Percentiles rank a stretch among this genome's conserved stretches.
Evolutionary conservation across 2,329 filamentous ascomycete genomes (phyloP).

Genomic region (Trichoderma endophyticum): DNA sequence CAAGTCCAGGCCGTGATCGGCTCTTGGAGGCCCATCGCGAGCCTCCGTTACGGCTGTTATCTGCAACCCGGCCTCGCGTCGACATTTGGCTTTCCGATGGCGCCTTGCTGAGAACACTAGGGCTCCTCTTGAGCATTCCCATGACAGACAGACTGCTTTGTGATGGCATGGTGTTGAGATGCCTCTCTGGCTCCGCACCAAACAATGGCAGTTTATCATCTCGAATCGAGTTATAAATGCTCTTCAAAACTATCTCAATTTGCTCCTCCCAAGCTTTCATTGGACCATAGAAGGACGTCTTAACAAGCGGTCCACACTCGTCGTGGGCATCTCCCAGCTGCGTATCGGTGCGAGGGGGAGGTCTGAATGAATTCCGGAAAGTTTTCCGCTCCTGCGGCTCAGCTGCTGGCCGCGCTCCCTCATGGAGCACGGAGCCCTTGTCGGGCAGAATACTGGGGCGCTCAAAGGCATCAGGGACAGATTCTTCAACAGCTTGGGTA

Average conservation of each 20-base stretch:
- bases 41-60: slow-evolving; percentile 50
- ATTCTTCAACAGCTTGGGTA: slow-evolving; percentile 69
- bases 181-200: slow-evolving; percentile 57
- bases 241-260: slow-evolving; percentile 85
- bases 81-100: slow-evolving; percentile 77
- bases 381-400: slow-evolving; percentile 40
- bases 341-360: slow-evolving; percentile 46
- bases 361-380: slow-evolving; percentile 50
- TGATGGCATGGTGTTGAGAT: slow-evolving; percentile 36
- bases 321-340: slow-evolving; percentile 43
- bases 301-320: slow-evolving; percentile 73
- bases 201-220: slow-evolving; percentile 84
- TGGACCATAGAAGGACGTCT: slow-evolving; percentile 68
- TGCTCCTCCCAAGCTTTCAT: slow-evolving; percentile 83
- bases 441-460: slow-evolving; percentile 54
- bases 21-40: slow-evolving; percentile 83
- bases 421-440: slow-evolving; percentile 32
- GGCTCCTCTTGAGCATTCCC: slow-evolving; percentile 75
- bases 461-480: slow-evolving; percentile 64
- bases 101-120: slow-evolving; percentile 88
- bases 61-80: slow-evolving; percentile 65
- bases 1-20: slow-evolving; percentile 71
- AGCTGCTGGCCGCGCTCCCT: slow-evolving; percentile 32
- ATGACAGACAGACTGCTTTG: slow-evolving; percentile 70
- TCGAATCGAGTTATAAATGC: slow-evolving; percentile 86